Conservation (phyloP, 2,329 filamentous ascomycete species). For the Penicillium sp. region DNA sequence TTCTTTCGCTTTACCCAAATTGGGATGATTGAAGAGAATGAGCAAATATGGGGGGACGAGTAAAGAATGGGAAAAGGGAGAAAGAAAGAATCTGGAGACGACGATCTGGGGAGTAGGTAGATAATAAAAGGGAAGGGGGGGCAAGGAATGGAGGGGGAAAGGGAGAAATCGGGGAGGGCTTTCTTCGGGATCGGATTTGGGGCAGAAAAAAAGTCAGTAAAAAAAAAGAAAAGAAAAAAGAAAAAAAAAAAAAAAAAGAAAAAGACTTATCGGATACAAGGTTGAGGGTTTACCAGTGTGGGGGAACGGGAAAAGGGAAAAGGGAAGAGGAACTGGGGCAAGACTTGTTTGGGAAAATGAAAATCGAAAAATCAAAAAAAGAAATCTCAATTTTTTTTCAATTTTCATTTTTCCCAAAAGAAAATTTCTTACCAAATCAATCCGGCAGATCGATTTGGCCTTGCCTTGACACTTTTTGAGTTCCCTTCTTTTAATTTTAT, state of each 20-base stretch:
- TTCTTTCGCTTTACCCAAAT: background rate
- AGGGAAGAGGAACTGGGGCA: conserved; percentile 20
- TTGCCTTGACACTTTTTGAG: too few relatives aligned
- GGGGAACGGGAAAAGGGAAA: conserved; percentile 16
- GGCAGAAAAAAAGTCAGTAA: conserved; percentile 13
- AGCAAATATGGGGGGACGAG: conserved; percentile 1
- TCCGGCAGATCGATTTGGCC: background rate
- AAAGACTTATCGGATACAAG: conserved; percentile 10
- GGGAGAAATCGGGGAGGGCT: conserved; percentile 29
- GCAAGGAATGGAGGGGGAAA: conserved; percentile 28
- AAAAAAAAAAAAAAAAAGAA: conserved; percentile 19
- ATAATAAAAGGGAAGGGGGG: conserved; percentile 22
- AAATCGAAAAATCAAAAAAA: conserved; percentile 18
- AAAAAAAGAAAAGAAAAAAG: conserved; percentile 18
- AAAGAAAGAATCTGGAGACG: conserved; percentile 24
- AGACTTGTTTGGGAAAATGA: conserved; percentile 7
- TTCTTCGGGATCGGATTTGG: conserved; percentile 23
- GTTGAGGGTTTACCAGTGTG: conserved; percentile 19
- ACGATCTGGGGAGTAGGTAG: conserved; percentile 28
- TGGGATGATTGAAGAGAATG: background rate
- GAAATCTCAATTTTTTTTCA: background rate
- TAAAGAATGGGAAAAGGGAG: conserved; percentile 6
- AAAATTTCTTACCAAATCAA: background rate
- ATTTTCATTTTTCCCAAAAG: background rate
- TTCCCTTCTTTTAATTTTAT: too few relatives aligned